phyloP scores from a whole-genome alignment of 257 asterid genomes.

The Eucommia ulmoides region DNA sequence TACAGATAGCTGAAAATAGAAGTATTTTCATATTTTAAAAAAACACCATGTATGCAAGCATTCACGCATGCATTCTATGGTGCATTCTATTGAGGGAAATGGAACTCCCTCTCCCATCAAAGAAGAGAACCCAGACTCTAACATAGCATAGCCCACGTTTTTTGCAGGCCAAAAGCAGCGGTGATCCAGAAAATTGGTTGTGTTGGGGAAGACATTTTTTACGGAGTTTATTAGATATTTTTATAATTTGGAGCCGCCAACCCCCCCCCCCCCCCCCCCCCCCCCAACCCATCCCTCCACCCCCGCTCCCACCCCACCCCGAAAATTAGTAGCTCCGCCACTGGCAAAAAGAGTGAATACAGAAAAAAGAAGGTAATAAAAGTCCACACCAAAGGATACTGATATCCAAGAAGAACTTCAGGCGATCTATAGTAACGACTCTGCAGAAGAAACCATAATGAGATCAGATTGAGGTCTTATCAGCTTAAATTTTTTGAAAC shows the following conservation, averaged over 20 bases:
- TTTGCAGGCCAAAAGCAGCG: too few species aligned
- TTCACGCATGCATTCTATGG: too few species aligned
- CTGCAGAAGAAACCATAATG: constrained; percentile 29
- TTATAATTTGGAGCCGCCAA: neutral
- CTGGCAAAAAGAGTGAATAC: neutral
- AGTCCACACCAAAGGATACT: constrained; percentile 59
- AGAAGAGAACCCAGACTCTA: too few species aligned
- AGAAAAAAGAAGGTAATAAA: neutral
- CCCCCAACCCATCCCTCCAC: neutral
- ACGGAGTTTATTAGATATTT: neutral
- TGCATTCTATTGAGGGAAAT: too few species aligned
- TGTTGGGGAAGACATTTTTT: neutral
- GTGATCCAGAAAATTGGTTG: neutral
- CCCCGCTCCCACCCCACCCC: neutral
- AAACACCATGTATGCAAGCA: too few species aligned
- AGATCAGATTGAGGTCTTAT: constrained; percentile 7
- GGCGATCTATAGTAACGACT: constrained; percentile 98
- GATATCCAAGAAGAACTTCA: constrained; percentile 98
- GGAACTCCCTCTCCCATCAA: too few species aligned
- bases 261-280: neutral
- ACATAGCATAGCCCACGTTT: too few species aligned
- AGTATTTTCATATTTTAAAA: too few species aligned
- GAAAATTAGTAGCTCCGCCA: neutral
- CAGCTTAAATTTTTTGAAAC: constrained; percentile 11
- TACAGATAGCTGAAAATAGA: too few species aligned